Conservation (phyloP, 2,329 filamentous ascomycete species). For the Venturia effusa region DNA sequence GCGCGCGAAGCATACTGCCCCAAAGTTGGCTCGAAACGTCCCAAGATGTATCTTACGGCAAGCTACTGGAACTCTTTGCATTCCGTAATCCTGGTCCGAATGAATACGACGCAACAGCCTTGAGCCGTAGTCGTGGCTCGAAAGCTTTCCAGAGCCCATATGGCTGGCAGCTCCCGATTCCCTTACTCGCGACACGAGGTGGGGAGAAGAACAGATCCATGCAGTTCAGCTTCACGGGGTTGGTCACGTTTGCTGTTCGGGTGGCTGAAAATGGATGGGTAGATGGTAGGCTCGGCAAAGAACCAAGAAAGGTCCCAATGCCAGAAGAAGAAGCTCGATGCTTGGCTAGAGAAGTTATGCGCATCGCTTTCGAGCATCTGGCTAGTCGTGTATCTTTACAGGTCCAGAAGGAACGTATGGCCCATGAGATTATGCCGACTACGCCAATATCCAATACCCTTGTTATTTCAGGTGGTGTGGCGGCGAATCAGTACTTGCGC, state of each 20-base stretch:
- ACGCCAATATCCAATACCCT: slow-evolving; percentile 42
- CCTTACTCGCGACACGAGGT: slow-evolving; percentile 22
- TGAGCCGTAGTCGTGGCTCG: background rate
- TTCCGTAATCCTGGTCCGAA: slow-evolving; percentile 32
- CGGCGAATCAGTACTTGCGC: slow-evolving; percentile 69
- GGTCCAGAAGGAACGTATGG: slow-evolving; percentile 31
- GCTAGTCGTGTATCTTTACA: slow-evolving; percentile 62
- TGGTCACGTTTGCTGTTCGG: slow-evolving; percentile 43
- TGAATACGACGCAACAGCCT: background rate
- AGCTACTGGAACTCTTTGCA: slow-evolving; percentile 67
- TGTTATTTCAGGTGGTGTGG: slow-evolving; percentile 84
- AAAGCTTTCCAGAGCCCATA: background rate
- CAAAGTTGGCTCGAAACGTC: slow-evolving; percentile 40
- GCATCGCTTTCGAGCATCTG: slow-evolving; percentile 78
- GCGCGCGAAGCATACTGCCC: slow-evolving; percentile 67
- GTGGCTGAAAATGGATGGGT: slow-evolving; percentile 34
- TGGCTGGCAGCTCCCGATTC: slow-evolving; percentile 10
- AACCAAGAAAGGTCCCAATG: slow-evolving; percentile 30
- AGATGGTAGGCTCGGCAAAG: slow-evolving; percentile 19
- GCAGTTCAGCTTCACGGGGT: slow-evolving; percentile 63
- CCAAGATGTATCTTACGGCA: slow-evolving; percentile 53
- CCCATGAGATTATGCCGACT: background rate
- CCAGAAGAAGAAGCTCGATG: slow-evolving; percentile 49
- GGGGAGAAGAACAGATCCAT: slow-evolving; percentile 34
- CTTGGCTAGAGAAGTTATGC: slow-evolving; percentile 66